A percentile compares a stretch with the other conserved stretches of the same genome.
Evolutionary conservation across 1,139 yeast genomes (phyloP).

Genomic region (Pichia sp.): DNA sequence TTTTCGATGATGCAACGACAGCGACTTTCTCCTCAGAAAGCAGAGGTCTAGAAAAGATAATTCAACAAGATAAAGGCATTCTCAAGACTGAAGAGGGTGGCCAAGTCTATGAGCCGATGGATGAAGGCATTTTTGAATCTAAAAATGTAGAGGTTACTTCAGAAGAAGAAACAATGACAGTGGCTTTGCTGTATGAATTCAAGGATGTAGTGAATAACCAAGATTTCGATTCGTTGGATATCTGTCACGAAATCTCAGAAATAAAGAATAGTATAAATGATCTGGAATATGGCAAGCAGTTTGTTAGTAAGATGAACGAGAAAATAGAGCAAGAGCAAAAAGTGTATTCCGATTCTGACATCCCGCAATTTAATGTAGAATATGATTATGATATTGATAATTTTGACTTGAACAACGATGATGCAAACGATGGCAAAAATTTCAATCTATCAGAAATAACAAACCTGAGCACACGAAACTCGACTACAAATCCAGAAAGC

Average conservation of each 20-base stretch:
- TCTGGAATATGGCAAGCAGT: constrained; percentile 13
- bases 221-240: background rate
- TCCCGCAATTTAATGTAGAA: constrained; percentile 10
- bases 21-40: background rate
- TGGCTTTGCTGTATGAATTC: background rate
- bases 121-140: background rate
- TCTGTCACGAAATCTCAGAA: constrained; percentile 12
- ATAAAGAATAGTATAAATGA: constrained; percentile 12
- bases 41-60: no score
- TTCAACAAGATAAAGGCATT: constrained; percentile 4
- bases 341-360: background rate
- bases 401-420: constrained; percentile 10
- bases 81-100: constrained; percentile 3
- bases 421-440: background rate
- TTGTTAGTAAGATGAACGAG: constrained; percentile 8
- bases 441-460: background rate
- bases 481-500: background rate
- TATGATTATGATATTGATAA: constrained; percentile 20
- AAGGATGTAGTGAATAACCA: background rate
- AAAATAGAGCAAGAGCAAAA: constrained; percentile 8
- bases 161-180: background rate
- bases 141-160: background rate
- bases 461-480: background rate
- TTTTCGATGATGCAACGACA: constrained; percentile 12
- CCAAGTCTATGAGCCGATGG: constrained; percentile 10